These are phyloP conservation scores for Coemansia sp. DNA, from an alignment of 192 early-diverging fungal genomes.

Conservation along the genomic window DNA sequence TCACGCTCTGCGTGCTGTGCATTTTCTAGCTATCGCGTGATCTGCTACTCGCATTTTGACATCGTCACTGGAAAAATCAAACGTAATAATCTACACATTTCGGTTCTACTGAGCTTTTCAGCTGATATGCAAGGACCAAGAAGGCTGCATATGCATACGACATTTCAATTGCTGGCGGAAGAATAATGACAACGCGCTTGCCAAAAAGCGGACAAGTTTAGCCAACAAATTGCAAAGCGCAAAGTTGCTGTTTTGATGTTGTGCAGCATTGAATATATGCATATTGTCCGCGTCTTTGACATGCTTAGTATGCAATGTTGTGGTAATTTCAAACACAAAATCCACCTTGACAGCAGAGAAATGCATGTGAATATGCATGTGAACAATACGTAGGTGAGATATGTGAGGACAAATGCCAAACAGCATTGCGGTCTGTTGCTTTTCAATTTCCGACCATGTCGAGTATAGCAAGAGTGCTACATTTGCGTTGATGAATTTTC, in stretches of 20 bases:
- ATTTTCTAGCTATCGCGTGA: neutral
- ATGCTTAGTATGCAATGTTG: neutral
- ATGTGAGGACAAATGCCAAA: no score
- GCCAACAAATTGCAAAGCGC: neutral
- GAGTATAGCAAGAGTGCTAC: neutral
- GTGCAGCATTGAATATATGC: neutral
- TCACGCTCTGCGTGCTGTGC: neutral
- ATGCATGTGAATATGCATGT: neutral
- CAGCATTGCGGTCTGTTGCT: no score
- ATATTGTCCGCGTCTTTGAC: neutral
- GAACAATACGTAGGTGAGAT: neutral
- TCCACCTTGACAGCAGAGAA: neutral
- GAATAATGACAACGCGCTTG: neutral
- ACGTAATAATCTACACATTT: neutral
- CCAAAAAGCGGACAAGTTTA: conserved; percentile 1
- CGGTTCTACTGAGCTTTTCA: neutral
- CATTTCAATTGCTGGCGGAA: neutral
- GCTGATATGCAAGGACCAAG: neutral
- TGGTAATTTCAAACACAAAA: neutral
- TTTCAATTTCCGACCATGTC: neutral
- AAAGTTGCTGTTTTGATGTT: neutral
- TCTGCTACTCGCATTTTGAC: neutral
- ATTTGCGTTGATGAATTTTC: no score
- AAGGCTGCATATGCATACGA: neutral
- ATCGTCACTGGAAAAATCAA: neutral